A percentile compares a stretch with the other conserved stretches of the same genome.
Evolutionary conservation across 148 eudicot species (phyloP).

Genomic region (Camellia lanceoleosa): DNA sequence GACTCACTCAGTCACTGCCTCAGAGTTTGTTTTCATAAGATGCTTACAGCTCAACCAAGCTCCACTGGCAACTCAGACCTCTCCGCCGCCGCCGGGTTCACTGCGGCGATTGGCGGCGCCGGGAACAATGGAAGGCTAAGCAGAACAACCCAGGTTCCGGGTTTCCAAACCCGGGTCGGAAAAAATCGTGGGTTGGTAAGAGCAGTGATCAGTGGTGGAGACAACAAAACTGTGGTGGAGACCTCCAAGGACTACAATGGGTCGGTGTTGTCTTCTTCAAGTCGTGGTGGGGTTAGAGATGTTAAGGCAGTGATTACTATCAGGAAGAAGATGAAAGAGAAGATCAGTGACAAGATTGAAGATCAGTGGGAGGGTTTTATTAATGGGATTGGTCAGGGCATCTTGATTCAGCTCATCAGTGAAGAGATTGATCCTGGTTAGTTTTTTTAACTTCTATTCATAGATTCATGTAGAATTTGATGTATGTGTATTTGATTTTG

Average conservation of each 20-base stretch:
- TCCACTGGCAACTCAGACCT: slow-evolving; percentile 12
- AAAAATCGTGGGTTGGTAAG: slow-evolving; percentile 25
- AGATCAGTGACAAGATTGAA: slow-evolving; percentile 56
- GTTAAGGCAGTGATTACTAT: slow-evolving; percentile 65
- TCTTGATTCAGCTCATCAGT: slow-evolving; percentile 71
- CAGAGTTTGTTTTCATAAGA: not conserved
- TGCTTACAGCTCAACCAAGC: slow-evolving; percentile 33
- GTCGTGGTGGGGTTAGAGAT: slow-evolving; percentile 24
- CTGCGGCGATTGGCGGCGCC: slow-evolving; percentile 31
- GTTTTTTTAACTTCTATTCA: slow-evolving; percentile 1
- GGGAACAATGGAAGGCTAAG: slow-evolving; percentile 13
- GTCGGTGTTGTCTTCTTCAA: slow-evolving; percentile 18
- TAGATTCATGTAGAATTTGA: not conserved
- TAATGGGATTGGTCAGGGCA: slow-evolving; percentile 68
- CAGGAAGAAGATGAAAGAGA: slow-evolving; percentile 75
- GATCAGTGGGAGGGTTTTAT: slow-evolving; percentile 61
- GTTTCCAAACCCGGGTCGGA: slow-evolving; percentile 11
- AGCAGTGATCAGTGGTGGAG: slow-evolving; percentile 68
- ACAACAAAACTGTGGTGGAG: slow-evolving; percentile 29
- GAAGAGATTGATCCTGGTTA: slow-evolving; percentile 72
- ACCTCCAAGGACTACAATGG: slow-evolving; percentile 15
- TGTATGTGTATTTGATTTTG: not conserved
- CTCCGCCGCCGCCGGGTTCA: slow-evolving; percentile 25
- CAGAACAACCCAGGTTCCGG: slow-evolving; percentile 7
- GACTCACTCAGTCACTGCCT: no score